These are phyloP conservation scores for Chimonanthus praecox DNA, from an alignment of 164 flowering plant genomes.

Conservation along the genomic window DNA sequence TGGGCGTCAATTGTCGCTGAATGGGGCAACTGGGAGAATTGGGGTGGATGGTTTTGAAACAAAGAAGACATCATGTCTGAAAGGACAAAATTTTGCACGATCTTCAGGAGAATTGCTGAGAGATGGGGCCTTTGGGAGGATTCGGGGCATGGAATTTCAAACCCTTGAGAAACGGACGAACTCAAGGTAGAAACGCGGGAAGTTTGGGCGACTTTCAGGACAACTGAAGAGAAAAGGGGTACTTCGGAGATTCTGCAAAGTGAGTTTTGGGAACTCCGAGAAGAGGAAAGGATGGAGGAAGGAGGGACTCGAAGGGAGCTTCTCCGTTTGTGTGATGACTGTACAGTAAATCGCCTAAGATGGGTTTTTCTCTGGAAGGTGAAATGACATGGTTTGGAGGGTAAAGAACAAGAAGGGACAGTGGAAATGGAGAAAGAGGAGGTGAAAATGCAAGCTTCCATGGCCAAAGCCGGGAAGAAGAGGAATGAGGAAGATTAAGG, in stretches of 20 bases:
- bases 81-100: neutral
- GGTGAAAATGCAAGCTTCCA: neutral
- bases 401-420: neutral
- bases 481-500: too few species aligned
- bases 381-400: neutral
- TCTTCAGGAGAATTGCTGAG: conserved; percentile 1
- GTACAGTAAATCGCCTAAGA: conserved; percentile 7
- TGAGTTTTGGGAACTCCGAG: neutral
- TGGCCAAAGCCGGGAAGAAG: neutral
- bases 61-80: too few species aligned
- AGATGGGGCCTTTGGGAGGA: neutral
- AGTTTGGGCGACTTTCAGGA: too few species aligned
- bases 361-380: conserved; percentile 1
- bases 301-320: conserved; percentile 9
- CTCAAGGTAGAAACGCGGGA: too few species aligned
- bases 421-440: conserved; percentile 2
- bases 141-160: too few species aligned
- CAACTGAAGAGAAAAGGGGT: too few species aligned
- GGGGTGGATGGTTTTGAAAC: too few species aligned
- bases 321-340: conserved; percentile 1
- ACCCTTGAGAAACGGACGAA: too few species aligned
- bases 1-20: too few species aligned
- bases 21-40: too few species aligned
- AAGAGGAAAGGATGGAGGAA: neutral
- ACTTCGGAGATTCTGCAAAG: too few species aligned